Evolutionary conservation across 2,329 filamentous ascomycete species (phyloP).

Genomic region (Byssochlamys sp.): DNA sequence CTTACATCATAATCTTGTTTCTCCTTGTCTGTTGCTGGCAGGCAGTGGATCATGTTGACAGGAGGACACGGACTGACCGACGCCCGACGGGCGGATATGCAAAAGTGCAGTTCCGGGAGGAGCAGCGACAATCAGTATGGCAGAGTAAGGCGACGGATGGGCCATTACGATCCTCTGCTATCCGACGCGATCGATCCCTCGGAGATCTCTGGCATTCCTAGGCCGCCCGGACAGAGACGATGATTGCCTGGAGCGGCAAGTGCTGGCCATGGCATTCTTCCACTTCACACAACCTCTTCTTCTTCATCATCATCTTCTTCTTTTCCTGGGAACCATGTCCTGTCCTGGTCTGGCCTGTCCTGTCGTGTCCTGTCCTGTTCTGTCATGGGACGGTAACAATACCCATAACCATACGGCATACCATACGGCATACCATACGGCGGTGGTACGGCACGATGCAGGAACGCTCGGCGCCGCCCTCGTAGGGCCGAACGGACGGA

Average conservation of each 20-base stretch:
- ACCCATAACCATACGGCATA: neutral
- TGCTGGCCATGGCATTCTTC: neutral
- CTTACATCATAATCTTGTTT: neutral
- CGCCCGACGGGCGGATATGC: constrained; percentile 13
- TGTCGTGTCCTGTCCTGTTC: neutral
- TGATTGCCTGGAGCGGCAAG: neutral
- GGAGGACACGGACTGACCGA: constrained; percentile 15
- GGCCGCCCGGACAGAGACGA: neutral
- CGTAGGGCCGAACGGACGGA: neutral
- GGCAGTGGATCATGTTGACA: neutral
- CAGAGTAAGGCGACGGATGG: neutral
- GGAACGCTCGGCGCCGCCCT: neutral
- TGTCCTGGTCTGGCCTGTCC: no score
- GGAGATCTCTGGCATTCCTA: neutral
- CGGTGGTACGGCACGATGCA: neutral
- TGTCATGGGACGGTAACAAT: neutral
- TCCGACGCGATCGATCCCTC: neutral
- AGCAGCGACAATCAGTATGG: constrained; percentile 2
- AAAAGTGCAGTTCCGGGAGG: constrained; percentile 1
- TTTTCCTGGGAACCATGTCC: no score
- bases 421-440: no score
- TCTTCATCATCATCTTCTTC: no score
- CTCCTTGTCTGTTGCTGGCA: neutral
- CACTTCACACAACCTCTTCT: neutral
- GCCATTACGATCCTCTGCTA: neutral